Evolutionary conservation across 2,329 filamentous ascomycete species (phyloP), one percentile per base, ranked within the genome.

Genomic region (Aureobasidium sp.): DNA sequence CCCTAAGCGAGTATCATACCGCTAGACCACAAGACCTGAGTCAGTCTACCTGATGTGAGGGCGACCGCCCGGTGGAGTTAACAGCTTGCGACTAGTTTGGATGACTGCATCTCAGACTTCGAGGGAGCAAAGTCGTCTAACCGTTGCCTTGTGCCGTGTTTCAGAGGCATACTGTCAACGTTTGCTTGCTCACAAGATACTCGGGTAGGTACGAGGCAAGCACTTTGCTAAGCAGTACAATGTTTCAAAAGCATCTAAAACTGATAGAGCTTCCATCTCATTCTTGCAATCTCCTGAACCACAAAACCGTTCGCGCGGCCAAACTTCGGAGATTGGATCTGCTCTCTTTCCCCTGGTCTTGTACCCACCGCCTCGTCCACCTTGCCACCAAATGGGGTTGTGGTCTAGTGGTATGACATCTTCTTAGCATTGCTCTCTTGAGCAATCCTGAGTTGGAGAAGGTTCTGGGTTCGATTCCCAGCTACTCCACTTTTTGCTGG

Each of bases 1-100:
- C 47, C 47, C 47, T 50, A 50, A 50, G 47, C 47, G 47, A 50
- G 47, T 50, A 50, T 50, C 47, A 50, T 50, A 50, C 47, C 47
- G 35, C 47, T 50, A 50, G 47, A 50, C 47, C 47, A 50, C 47
- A 35, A 40, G 35, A 50, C 47, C 47, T 39, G 35, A 32, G n/a
- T 39, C 32, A 30, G 24, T 17, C 17, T 3, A 27, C 24, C 40
- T 38, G 45, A 39, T 49, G 34, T 11, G 3, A 16, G 8, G 2
- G 17, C 8, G 16, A 11, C 4, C 21, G 34, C 1, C 7, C 1
- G 25, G 4, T 32, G 7, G 1, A 17, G 19, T 21, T 40, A 50
- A 14, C 1, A 25, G 6, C 2, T 14, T 12, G 6, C 30, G n/a
- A 3, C 8, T 14, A 14, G 6, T 8, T 6, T 10, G 2, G 6